These are phyloP conservation scores for Crucibulum laeve DNA, from an alignment of 768 basidiomycete species.

Conservation along the genomic window DNA sequence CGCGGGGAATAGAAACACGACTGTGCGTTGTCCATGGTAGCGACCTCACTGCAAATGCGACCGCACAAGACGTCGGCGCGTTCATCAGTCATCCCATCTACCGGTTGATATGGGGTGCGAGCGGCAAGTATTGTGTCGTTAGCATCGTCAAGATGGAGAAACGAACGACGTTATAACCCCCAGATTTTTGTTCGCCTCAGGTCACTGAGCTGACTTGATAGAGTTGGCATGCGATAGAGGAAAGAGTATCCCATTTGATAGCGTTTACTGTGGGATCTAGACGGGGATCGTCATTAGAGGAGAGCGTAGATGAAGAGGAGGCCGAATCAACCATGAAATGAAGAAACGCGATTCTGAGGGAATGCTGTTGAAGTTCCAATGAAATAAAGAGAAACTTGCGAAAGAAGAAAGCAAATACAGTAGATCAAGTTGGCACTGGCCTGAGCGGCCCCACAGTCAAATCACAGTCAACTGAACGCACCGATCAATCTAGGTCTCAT, in stretches of 20 bases:
- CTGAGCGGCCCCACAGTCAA: too few relatives aligned
- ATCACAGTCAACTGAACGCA: too few relatives aligned
- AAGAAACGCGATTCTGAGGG: too few relatives aligned
- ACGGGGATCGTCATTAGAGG: too few relatives aligned
- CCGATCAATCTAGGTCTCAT: too few relatives aligned
- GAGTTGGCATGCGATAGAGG: background rate
- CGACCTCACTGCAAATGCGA: slow-evolving; percentile 3
- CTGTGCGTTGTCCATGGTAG: slow-evolving; percentile 5
- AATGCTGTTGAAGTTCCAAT: too few relatives aligned
- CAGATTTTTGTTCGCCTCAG: slow-evolving; percentile 3
- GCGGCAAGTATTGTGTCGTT: background rate
- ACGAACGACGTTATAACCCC: slow-evolving; percentile 5
- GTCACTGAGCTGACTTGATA: background rate
- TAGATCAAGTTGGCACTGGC: too few relatives aligned
- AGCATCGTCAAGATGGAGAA: slow-evolving; percentile 6
- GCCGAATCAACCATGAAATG: too few relatives aligned
- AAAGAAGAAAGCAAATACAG: too few relatives aligned
- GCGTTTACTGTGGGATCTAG: too few relatives aligned
- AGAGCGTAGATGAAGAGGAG: too few relatives aligned
- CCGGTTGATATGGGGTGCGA: slow-evolving; percentile 1
- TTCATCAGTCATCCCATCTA: background rate
- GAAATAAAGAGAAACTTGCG: too few relatives aligned
- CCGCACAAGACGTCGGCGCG: background rate
- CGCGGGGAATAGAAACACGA: background rate
- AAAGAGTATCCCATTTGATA: background rate